These are phyloP conservation scores for Stemphylium beticola DNA, from an alignment of 2,329 filamentous ascomycete species.

Conservation along the genomic window DNA sequence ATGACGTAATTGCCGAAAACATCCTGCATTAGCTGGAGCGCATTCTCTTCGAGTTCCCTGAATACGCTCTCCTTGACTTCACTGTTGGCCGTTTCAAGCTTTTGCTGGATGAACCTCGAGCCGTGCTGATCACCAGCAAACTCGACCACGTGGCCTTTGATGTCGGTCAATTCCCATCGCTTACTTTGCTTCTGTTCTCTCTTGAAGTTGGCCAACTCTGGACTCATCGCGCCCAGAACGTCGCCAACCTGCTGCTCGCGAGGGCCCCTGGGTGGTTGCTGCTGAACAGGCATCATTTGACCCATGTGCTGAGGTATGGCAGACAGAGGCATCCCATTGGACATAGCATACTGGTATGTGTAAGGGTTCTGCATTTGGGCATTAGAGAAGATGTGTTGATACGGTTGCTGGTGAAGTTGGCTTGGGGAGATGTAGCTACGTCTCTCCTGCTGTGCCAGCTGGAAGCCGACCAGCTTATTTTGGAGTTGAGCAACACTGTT, in stretches of 20 bases:
- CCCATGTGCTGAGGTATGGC: conserved; percentile 42
- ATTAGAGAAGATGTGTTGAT: conserved; percentile 44
- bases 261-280: conserved; percentile 51
- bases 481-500: conserved; percentile 56
- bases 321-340: conserved; percentile 46
- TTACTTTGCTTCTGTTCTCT: conserved; percentile 73
- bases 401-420: conserved; percentile 42
- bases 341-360: conserved; percentile 44
- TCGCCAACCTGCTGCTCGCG: conserved; percentile 61
- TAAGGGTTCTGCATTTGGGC: conserved; percentile 48
- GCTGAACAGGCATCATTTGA: conserved; percentile 44
- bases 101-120: conserved; percentile 93
- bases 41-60: conserved; percentile 82
- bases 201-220: conserved; percentile 80
- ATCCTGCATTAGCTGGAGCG: conserved; percentile 89
- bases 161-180: conserved; percentile 84
- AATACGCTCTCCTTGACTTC: conserved; percentile 95
- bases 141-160: conserved; percentile 86
- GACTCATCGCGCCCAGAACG: conserved; percentile 68
- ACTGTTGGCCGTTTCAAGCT: conserved; percentile 89
- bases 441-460: conserved; percentile 51
- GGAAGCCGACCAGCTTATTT: conserved; percentile 56
- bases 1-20: conserved; percentile 99
- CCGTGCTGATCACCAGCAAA: conserved; percentile 96
- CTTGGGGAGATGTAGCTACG: conserved; percentile 42